Conservation (phyloP, 2,329 filamentous ascomycete species). For the Neospermospora avenae region DNA sequence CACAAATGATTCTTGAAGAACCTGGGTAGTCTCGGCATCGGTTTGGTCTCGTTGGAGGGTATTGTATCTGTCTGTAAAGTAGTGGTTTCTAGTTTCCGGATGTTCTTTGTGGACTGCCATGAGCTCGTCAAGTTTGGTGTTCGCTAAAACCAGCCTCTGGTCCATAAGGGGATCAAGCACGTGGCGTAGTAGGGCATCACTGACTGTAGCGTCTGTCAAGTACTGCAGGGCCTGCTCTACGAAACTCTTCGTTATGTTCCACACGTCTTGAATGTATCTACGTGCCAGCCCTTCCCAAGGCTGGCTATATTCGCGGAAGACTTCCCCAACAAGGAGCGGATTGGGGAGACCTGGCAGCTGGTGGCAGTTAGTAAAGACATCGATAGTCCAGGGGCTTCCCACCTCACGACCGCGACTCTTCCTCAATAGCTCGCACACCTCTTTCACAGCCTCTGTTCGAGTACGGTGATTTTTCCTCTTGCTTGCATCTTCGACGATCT, state of each 20-base stretch:
- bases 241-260: constrained; percentile 27
- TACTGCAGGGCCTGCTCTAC: constrained; percentile 15
- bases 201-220: constrained; percentile 36
- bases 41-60: constrained; percentile 7
- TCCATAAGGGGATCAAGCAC: constrained; percentile 26
- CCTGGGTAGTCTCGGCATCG: constrained; percentile 3
- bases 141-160: constrained; percentile 14
- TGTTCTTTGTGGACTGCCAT: constrained; percentile 23
- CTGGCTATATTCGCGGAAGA: constrained; percentile 24
- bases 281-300: constrained; percentile 18
- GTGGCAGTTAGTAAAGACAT: neutral
- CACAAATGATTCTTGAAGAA: constrained; percentile 2
- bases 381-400: neutral
- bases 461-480: constrained; percentile 8
- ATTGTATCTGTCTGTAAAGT: constrained; percentile 15
- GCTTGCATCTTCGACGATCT: neutral
- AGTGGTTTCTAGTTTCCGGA: constrained; percentile 19
- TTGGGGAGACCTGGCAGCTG: constrained; percentile 21
- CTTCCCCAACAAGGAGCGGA: constrained; percentile 20
- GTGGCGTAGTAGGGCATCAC: constrained; percentile 18
- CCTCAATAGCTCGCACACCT: constrained; percentile 12
- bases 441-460: constrained; percentile 13
- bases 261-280: constrained; percentile 15
- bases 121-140: constrained; percentile 19
- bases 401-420: constrained; percentile 19